phyloP scores from a whole-genome alignment of 768 basidiomycete genomes.

The Cystobasidium onofrii region DNA sequence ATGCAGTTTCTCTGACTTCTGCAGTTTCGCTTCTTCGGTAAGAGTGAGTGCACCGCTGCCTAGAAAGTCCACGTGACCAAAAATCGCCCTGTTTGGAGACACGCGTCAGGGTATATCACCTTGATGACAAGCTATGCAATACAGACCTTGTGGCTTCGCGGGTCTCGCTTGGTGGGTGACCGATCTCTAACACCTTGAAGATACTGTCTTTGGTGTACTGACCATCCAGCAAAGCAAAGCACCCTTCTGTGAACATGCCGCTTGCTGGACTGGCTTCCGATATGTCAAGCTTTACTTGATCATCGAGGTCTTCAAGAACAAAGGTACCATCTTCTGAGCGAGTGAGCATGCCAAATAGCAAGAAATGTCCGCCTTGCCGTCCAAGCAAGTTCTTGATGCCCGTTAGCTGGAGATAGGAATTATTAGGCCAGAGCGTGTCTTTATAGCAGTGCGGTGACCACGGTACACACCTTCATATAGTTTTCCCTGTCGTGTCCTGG shows the following conservation, averaged over 20 bases:
- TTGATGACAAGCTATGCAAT: too few relatives aligned
- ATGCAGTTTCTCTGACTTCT: neutral
- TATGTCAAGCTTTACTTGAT: conserved; percentile 77
- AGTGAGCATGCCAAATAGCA: conserved; percentile 84
- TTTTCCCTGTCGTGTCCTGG: conserved; percentile 71
- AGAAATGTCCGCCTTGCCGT: conserved; percentile 75
- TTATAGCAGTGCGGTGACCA: neutral
- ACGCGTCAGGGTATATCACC: neutral
- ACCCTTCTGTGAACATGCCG: conserved; percentile 92
- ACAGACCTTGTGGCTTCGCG: conserved; percentile 69
- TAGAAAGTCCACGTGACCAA: conserved; percentile 92
- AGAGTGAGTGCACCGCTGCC: conserved; percentile 87
- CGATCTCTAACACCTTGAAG: conserved; percentile 82
- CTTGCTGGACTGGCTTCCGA: conserved; percentile 83
- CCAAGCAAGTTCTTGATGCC: conserved; percentile 95
- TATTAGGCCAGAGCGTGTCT: too few relatives aligned
- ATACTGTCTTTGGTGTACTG: conserved; percentile 89
- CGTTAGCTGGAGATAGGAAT: too few relatives aligned
- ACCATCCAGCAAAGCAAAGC: conserved; percentile 88
- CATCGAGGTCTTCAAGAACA: conserved; percentile 88
- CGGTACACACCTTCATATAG: conserved; percentile 68
- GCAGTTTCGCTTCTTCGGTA: conserved; percentile 62
- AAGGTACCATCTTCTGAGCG: conserved; percentile 82
- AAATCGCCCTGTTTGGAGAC: conserved; percentile 50
- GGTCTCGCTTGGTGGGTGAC: conserved; percentile 92